Evolutionary conservation across 164 flowering plant species (phyloP).

Genomic region (Brasenia schreberi): DNA sequence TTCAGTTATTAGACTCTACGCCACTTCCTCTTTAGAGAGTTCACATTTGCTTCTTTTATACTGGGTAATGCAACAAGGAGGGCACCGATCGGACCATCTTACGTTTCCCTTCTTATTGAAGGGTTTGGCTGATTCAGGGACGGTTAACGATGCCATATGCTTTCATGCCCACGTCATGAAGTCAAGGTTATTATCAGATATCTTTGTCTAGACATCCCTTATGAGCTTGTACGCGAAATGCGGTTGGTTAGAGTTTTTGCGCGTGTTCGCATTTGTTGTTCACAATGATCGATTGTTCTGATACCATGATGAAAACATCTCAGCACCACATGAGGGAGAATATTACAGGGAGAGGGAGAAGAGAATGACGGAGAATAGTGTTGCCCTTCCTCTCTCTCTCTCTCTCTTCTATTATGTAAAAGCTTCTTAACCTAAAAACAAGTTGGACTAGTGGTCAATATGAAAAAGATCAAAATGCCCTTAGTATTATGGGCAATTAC

Average conservation of each 20-base stretch:
- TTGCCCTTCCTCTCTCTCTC: too few species aligned
- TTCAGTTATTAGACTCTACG: slow-evolving; percentile 26
- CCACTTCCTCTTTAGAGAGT: slow-evolving; percentile 6
- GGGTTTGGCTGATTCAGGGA: slow-evolving; percentile 38
- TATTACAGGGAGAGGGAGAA: too few species aligned
- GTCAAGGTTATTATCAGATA: slow-evolving; percentile 27
- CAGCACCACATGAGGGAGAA: too few species aligned
- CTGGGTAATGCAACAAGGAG: slow-evolving; percentile 35
- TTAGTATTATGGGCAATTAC: too few species aligned
- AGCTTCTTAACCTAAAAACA: too few species aligned
- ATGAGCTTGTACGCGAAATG: slow-evolving; percentile 41
- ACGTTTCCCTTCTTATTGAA: slow-evolving; percentile 52
- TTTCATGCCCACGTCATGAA: slow-evolving; percentile 44
- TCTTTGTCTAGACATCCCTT: slow-evolving; percentile 37
- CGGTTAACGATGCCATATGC: slow-evolving; percentile 17
- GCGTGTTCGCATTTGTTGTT: too few species aligned
- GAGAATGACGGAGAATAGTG: too few species aligned
- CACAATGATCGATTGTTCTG: too few species aligned
- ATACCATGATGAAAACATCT: too few species aligned
- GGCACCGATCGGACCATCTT: slow-evolving; percentile 29
- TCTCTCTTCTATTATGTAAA: too few species aligned
- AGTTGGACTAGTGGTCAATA: too few species aligned
- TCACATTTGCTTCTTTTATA: slow-evolving; percentile 23
- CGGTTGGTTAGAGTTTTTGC: slow-evolving; percentile 9
- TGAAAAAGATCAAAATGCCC: too few species aligned